Evolutionary conservation across 1,139 yeast species (phyloP).

Genomic region (Candida labiduridarum): DNA sequence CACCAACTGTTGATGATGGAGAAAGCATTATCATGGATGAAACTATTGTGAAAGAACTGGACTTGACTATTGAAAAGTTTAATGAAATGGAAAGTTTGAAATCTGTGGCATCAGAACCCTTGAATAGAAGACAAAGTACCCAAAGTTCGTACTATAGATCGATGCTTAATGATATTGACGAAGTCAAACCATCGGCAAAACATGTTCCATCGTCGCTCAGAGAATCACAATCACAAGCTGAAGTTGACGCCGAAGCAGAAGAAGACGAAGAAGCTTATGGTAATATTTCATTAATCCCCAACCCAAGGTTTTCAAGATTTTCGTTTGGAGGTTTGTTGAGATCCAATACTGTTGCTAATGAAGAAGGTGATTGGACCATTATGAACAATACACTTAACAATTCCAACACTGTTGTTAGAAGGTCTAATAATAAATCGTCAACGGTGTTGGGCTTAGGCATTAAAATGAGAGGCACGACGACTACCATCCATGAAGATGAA

Average conservation of each 20-base stretch:
- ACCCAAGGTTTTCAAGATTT: conserved; percentile 47
- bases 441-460: conserved; percentile 37
- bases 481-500: conserved; percentile 12
- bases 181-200: conserved; percentile 16
- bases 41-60: not conserved
- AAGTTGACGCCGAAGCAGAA: not conserved
- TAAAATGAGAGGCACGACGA: conserved; percentile 16
- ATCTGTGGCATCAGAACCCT: conserved; percentile 6
- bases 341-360: conserved; percentile 23
- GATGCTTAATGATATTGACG: conserved; percentile 28
- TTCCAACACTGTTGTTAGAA: conserved; percentile 37
- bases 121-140: conserved; percentile 13
- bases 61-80: conserved; percentile 12
- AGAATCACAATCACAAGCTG: not conserved
- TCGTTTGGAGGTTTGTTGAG: conserved; percentile 44
- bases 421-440: conserved; percentile 13
- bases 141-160: conserved; percentile 23
- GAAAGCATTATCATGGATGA: conserved; percentile 4
- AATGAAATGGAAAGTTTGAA: conserved; percentile 12
- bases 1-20: conserved; percentile 4
- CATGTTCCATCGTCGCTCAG: not conserved
- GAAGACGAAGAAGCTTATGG: conserved; percentile 6
- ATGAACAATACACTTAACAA: conserved; percentile 24
- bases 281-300: conserved; percentile 34
- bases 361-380: conserved; percentile 32